phyloP scores from a whole-genome alignment of 2,329 filamentous ascomycete species.

The Diaporthe batatas region DNA sequence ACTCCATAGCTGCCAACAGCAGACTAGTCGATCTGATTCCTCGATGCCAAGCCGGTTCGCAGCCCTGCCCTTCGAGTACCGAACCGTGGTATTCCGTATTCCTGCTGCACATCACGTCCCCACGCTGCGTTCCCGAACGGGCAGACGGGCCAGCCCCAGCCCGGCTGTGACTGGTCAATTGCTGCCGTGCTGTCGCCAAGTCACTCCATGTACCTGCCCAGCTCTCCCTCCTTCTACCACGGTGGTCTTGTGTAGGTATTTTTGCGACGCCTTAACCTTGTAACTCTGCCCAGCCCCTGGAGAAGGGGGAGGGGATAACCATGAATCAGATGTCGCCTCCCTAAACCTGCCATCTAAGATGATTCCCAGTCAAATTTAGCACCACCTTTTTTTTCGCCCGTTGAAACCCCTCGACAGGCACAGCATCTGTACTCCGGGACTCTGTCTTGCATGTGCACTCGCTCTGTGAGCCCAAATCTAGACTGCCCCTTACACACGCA shows the following conservation, averaged over 20 bases:
- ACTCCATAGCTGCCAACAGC: neutral
- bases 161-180: conserved; percentile 16
- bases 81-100: conserved; percentile 13
- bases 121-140: conserved; percentile 3
- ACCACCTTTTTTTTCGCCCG: neutral
- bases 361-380: conserved; percentile 28
- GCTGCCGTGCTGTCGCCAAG: neutral
- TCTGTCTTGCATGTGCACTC: neutral
- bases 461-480: neutral
- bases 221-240: neutral
- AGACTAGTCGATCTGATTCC: conserved; percentile 1
- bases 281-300: neutral
- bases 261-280: conserved; percentile 2
- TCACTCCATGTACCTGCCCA: conserved; percentile 26
- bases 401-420: conserved; percentile 14
- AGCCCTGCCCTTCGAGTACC: neutral
- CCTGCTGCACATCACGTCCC: conserved; percentile 22
- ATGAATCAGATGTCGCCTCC: conserved; percentile 25
- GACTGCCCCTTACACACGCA: neutral
- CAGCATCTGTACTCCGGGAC: neutral
- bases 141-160: neutral
- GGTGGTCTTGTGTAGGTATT: no score
- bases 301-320: no score
- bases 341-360: conserved; percentile 22
- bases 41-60: conserved; percentile 18